Conservation (phyloP, 208 protist species). For the Borovskyia barvae region DNA sequence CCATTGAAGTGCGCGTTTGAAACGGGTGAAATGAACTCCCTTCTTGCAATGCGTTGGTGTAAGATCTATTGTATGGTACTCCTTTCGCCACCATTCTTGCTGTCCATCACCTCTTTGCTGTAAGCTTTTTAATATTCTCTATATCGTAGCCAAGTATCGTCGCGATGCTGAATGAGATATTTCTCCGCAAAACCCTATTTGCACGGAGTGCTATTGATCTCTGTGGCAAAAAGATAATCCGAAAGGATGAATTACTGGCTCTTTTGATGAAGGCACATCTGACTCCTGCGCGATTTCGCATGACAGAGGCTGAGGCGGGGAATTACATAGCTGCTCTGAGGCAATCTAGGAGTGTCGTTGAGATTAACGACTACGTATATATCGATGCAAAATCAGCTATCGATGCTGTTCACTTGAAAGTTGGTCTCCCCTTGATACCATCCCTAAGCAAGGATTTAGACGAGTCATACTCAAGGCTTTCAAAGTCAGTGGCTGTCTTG, state of each 20-base stretch:
- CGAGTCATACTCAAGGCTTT: background rate
- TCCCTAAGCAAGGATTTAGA: constrained; percentile 4
- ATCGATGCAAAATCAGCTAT: constrained; percentile 36
- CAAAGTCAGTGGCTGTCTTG: constrained; percentile 1
- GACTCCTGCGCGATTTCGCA: constrained; percentile 32
- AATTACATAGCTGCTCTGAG: constrained; percentile 42
- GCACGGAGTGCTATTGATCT: constrained; percentile 19
- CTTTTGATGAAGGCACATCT: constrained; percentile 32
- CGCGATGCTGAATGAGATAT: constrained; percentile 6
- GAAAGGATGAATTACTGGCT: constrained; percentile 31
- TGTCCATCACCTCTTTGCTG: constrained; percentile 1
- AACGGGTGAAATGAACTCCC: too few species aligned
- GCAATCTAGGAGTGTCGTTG: constrained; percentile 26
- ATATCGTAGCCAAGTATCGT: background rate
- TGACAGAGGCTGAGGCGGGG: constrained; percentile 45
- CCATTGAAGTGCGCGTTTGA: too few species aligned
- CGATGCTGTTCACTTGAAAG: constrained; percentile 54
- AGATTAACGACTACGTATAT: constrained; percentile 37
- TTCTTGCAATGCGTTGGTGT: too few species aligned
- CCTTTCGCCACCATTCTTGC: too few species aligned
- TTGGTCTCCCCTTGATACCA: constrained; percentile 41
- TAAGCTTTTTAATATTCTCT: background rate
- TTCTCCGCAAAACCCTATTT: constrained; percentile 19
- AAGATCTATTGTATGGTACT: too few species aligned
- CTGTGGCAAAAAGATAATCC: constrained; percentile 23